Percentiles rank a stretch among this genome's conserved stretches.
These are phyloP conservation scores for Delonix regia DNA, from an alignment of 306 rosid species.

Conservation along the genomic window DNA sequence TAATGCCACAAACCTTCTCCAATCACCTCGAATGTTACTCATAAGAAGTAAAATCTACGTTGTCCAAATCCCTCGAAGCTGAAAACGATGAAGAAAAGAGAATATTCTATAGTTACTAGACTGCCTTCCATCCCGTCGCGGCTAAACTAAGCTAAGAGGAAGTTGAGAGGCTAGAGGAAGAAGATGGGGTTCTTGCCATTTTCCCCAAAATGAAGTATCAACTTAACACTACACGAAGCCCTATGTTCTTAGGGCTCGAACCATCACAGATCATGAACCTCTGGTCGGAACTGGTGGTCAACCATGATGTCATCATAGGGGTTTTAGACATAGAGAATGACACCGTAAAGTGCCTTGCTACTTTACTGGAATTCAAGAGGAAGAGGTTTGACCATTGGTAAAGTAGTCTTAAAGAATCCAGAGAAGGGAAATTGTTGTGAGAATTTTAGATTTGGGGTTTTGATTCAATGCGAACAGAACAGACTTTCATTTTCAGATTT, in stretches of 20 bases:
- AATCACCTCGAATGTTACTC: slow-evolving; percentile 77
- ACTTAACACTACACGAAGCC: slow-evolving; percentile 92
- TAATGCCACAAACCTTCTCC: slow-evolving; percentile 64
- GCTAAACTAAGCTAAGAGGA: slow-evolving; percentile 64
- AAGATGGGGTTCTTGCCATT: slow-evolving; percentile 67
- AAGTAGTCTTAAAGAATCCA: no score
- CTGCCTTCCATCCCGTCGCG: slow-evolving; percentile 78
- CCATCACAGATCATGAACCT: slow-evolving; percentile 41
- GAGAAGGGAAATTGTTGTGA: no score
- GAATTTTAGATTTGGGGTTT: no score
- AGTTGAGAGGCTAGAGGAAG: slow-evolving; percentile 53
- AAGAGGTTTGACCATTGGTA: no score
- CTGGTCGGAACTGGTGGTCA: slow-evolving; percentile 54
- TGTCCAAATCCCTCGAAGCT: slow-evolving; percentile 21
- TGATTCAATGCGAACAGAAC: no score
- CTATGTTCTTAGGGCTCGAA: slow-evolving; percentile 82
- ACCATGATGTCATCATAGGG: slow-evolving; percentile 84
- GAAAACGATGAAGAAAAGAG: slow-evolving; percentile 38
- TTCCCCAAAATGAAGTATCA: slow-evolving; percentile 76
- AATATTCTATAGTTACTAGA: slow-evolving; percentile 73
- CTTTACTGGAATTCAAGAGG: no score
- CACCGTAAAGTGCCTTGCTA: no score
- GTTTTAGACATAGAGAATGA: slow-evolving; percentile 92
- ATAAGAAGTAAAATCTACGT: slow-evolving; percentile 49
- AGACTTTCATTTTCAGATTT: no score